These are phyloP conservation scores for Pichia sp. DNA, from an alignment of 1,139 yeast genomes.

Conservation along the genomic window DNA sequence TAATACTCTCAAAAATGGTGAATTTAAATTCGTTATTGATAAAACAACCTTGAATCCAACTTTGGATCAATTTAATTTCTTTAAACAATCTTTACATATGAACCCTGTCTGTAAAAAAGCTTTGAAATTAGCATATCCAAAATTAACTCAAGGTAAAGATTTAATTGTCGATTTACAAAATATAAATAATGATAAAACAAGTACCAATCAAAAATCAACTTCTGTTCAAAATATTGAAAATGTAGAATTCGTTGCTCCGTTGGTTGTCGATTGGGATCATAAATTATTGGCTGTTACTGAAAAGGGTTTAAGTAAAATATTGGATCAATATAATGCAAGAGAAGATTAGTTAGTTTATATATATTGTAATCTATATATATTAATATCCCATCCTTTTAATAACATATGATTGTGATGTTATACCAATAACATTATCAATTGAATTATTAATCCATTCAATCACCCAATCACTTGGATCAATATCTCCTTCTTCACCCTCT, in stretches of 20 bases:
- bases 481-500: constrained; percentile 17
- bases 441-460: constrained; percentile 86
- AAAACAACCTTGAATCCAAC: constrained; percentile 23
- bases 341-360: background rate
- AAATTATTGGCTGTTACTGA: constrained; percentile 46
- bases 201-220: no score
- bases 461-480: constrained; percentile 96
- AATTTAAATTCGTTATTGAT: constrained; percentile 23
- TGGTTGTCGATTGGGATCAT: constrained; percentile 54
- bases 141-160: constrained; percentile 15
- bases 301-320: constrained; percentile 27
- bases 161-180: constrained; percentile 17
- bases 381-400: constrained; percentile 81
- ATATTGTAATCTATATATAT: background rate
- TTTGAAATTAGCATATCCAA: constrained; percentile 25
- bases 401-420: constrained; percentile 84
- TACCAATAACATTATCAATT: constrained; percentile 70
- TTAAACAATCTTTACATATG: constrained; percentile 20
- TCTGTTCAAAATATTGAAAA: background rate
- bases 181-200: background rate
- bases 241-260: constrained; percentile 34
- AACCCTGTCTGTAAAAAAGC: constrained; percentile 26
- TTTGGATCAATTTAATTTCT: constrained; percentile 25
- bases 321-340: constrained; percentile 22
- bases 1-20: constrained; percentile 2